Evolutionary conservation across 352 stramenopile species (phyloP), one percentile per base, ranked within the genome.

Genomic region (Bremia lactucae): DNA sequence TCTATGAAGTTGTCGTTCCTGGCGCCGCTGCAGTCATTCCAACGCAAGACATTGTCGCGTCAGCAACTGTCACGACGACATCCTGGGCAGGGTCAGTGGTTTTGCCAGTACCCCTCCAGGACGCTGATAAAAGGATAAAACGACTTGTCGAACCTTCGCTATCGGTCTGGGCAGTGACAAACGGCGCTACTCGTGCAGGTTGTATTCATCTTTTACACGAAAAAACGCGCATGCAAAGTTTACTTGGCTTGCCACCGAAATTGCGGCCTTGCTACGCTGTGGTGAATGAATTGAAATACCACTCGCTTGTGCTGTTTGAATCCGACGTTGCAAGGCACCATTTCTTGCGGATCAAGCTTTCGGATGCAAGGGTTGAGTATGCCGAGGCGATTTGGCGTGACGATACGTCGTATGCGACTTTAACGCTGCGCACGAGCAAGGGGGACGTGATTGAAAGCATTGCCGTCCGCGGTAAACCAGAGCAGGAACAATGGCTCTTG

Each of bases 1-100:
- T 57, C 38, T 82, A 74, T 47, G 72, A 85, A 25, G 57, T 85
- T 6, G 67, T 85, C 0, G 56, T 62, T 13, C 63, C 66, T 7
- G 56, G 59, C 16, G 63, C 48, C 3, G 42, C 22, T 3, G 42
- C 28, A 1, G 33, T 59, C 26, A 16, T 46, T 9, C 18, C 36
- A 6, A 59, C 46, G 13, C 28, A 28, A 9, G 38, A 52, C 19
- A 42, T 34, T 1, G 16, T 50, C 31, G 39, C 29, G 2, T 62
- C 51, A 0, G 42, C 42, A 13, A 55, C 47, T 20, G 29, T 55
- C 26, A 24, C 52, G n/a, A 51, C 46, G 2, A 54, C 2, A 8
- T 52, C 47, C 0, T 10, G 46, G 5, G 23, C 37, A 28, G 38
- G 46, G 36, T 21, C 51, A 3, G 24, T 65, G 6, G 31, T 65